phyloP scores from a whole-genome alignment of 805 yeast genomes.

The Candida cerambycidarum region DNA sequence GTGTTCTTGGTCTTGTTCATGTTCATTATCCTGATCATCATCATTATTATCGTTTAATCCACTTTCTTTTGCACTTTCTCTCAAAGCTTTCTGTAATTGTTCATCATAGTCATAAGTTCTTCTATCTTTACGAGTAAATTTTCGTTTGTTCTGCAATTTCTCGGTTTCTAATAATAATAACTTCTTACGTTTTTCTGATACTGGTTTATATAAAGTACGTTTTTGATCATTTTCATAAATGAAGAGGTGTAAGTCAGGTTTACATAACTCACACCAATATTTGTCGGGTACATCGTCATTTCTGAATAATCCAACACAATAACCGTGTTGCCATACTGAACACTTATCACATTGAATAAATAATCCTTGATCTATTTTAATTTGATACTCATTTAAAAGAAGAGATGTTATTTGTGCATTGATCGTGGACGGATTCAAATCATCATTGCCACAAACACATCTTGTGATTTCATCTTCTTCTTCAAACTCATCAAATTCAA shows the following conservation, averaged over 20 bases:
- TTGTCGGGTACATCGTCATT: constrained; percentile 84
- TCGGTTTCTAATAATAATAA: constrained; percentile 18
- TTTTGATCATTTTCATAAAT: constrained; percentile 31
- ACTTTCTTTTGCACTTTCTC: constrained; percentile 47
- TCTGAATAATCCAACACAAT: constrained; percentile 81
- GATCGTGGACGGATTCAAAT: constrained; percentile 26
- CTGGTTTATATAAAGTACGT: constrained; percentile 41
- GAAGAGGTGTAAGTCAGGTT: constrained; percentile 74
- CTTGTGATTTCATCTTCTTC: constrained; percentile 43
- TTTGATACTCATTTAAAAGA: constrained; percentile 31
- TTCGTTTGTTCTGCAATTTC: constrained; percentile 16
- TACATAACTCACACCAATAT: constrained; percentile 92
- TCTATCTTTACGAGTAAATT: constrained; percentile 30
- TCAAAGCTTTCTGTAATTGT: constrained; percentile 48
- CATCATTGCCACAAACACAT: constrained; percentile 44
- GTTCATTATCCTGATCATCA: not conserved
- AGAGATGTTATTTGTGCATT: constrained; percentile 25
- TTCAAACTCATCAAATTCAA: constrained; percentile 12
- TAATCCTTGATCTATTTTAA: constrained; percentile 54
- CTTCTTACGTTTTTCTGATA: constrained; percentile 42
- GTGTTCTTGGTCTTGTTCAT: not conserved
- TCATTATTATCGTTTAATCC: not conserved
- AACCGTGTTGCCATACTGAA: constrained; percentile 97
- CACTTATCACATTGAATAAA: constrained; percentile 88
- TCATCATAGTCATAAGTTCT: constrained; percentile 40